Base-by-base conservation (phyloP, 176 grass and related monocot genomes). In the Coix lacrymajobi region DNA sequence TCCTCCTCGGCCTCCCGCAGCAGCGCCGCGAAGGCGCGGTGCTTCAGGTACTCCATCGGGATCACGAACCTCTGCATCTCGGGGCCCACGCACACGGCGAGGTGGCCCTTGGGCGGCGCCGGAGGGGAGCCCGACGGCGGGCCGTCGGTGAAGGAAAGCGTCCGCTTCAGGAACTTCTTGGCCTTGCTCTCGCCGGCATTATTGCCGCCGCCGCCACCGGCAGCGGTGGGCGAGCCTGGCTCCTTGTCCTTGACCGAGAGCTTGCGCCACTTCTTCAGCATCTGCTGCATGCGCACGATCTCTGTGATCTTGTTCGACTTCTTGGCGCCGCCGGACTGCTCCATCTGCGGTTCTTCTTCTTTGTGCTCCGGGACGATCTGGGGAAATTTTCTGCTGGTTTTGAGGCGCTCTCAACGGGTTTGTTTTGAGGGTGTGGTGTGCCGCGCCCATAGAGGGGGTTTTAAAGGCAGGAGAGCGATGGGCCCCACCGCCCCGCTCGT, bases 191-290 rank as follows among this genome's bases (percentile, higher is more conserved):
- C 85, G 64, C 89, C 84, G 19, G 20, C 81, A 51, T 60, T 69
- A 31, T 29, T 79, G 22, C 69, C 66, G 46, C 67, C 87, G 70
- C 41, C 66, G 39, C 16, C 66, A 84, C 14, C 24, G 24, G 38
- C 36, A 56, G 83, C 0, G 24, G 75, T 37, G 17, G 75, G 17
- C 4, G 85, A 62, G 38, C 30, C 22, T 16, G 38, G 43, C 29
- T 62, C 43, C 56, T 90, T 94, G 49, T 61, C 41, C 52, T 90
- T 94, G 41, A 92, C 92, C 1, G 94, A 94, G 33, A 97, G 92
- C 83, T 97, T 97, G 92, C 92, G 93, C 94, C 94, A 97, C 71
- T 92, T 97, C 89, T 89, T 97, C 40, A 97, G 87, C 94, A 97
- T 97, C 84, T 81, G 92, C 85, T 97, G 92, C 33, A 97, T 90